Base-by-base conservation (phyloP, 306 rosid species). In the Hylodesmum podocarpum region DNA sequence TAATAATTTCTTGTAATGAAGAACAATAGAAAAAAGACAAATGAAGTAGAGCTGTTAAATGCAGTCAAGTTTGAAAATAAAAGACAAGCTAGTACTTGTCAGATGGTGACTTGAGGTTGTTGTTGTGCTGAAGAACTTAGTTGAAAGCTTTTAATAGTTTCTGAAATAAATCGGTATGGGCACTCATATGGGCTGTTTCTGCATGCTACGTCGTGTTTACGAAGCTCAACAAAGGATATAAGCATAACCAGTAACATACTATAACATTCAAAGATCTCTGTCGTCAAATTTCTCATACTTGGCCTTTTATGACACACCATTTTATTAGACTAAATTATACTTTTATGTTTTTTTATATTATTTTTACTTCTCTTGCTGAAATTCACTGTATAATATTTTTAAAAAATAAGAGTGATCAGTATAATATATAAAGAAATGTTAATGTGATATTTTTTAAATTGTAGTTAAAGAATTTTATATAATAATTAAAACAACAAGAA, bases 131-230 rank as follows among this genome's bases (percentile, higher is more conserved):
- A 64, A 59, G 64, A 59, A 55, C 28, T 51, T 7, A 6, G 49
- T 59, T 77, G 63, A 70, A 69, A 36, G 43, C 10, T 44, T 66
- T 1, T 14, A 22, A 22, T 24, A 15, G 2, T 14, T 61, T 67
- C 76, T 27, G 43, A 78, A 78, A 47, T 80, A 66, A 66, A 2
- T 57, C 29, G 12, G 83, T 21, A 83, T 76, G 87, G 83, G 85
- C 79, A 77, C 57, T 79, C 96, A 88, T 86, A 84, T 90, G 96
- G 83, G 81, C 18, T 90, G 92, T 85, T 88, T 81, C 81, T 70
- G 12, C 14, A 53, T 16, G 44, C 65, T 74, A 51, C 7, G 24
- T 76, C 18, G 2, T 9, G 73, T 71, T 70, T 24, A 14, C 5
- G 34, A 79, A 59, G 58, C 0, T 21, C 49, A 72, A 27, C 66